These are phyloP conservation scores for Aspergillus sp. DNA, from an alignment of 2,329 filamentous ascomycete genomes.

Conservation along the genomic window DNA sequence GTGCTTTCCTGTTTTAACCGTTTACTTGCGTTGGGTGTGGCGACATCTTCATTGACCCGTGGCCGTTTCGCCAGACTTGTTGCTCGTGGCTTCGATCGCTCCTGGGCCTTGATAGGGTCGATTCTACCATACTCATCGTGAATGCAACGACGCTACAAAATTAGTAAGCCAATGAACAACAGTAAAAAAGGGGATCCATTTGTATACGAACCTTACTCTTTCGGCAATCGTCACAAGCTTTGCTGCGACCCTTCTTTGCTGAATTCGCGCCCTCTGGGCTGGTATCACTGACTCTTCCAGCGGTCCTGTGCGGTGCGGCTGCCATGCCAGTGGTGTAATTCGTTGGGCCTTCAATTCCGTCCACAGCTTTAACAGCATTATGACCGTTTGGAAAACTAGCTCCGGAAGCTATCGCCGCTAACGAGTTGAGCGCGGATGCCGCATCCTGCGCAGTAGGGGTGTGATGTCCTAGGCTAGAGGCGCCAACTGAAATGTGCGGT, in stretches of 20 bases:
- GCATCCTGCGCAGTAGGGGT: constrained; percentile 39
- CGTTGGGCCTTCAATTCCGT: constrained; percentile 30
- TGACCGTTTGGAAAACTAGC: constrained; percentile 31
- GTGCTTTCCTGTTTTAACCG: constrained; percentile 37
- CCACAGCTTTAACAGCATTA: constrained; percentile 22
- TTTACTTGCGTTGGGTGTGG: constrained; percentile 25
- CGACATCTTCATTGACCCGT: constrained; percentile 43
- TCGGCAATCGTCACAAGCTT: constrained; percentile 65
- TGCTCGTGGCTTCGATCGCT: constrained; percentile 60
- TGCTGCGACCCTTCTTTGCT: constrained; percentile 59
- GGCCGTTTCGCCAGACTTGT: constrained; percentile 57
- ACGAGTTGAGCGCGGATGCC: constrained; percentile 39
- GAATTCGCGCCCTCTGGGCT: constrained; percentile 38
- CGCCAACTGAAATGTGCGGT: constrained; percentile 29
- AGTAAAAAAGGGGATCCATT: neutral
- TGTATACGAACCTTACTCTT: constrained; percentile 61
- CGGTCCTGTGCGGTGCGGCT: constrained; percentile 26
- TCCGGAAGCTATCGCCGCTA: constrained; percentile 40
- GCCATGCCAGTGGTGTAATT: constrained; percentile 27
- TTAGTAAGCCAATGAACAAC: constrained; percentile 18
- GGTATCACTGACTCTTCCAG: constrained; percentile 29
- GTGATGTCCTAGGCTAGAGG: constrained; percentile 31
- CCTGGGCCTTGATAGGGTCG: constrained; percentile 63
- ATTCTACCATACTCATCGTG: constrained; percentile 65
- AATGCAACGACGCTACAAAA: constrained; percentile 61